phyloP scores from a whole-genome alignment of 1,284 basidiomycete species.

The Neolentinus lepideus region DNA sequence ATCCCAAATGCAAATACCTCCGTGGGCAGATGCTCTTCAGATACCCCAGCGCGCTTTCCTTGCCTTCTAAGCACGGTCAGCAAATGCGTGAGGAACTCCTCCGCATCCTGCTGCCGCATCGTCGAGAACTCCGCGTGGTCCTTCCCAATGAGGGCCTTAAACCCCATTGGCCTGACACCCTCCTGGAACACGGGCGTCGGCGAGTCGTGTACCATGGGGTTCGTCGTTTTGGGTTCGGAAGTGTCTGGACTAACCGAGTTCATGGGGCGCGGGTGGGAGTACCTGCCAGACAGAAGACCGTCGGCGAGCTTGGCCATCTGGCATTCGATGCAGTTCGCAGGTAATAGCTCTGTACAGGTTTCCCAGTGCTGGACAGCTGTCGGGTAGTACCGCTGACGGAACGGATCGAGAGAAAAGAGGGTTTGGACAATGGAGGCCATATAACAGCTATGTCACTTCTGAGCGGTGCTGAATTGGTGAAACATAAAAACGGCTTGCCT shows the following conservation, averaged over 20 bases:
- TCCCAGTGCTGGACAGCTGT: conserved; percentile 52
- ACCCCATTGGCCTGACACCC: conserved; percentile 78
- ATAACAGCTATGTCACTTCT: conserved; percentile 67
- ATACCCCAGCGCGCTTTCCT: conserved; percentile 34
- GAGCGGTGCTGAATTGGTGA: neutral
- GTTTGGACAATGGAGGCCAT: conserved; percentile 93
- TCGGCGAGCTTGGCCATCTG: conserved; percentile 93
- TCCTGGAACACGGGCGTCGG: conserved; percentile 72
- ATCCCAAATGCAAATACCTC: conserved; percentile 75
- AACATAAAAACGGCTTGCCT: conserved; percentile 39
- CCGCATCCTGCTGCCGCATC: conserved; percentile 96
- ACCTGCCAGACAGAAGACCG: conserved; percentile 89
- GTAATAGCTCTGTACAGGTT: conserved; percentile 62
- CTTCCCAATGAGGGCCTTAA: conserved; percentile 88
- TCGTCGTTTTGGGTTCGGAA: conserved; percentile 20
- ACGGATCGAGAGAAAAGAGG: conserved; percentile 76
- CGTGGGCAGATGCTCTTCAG: conserved; percentile 53
- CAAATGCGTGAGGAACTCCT: conserved; percentile 89
- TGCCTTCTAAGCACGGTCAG: conserved; percentile 65
- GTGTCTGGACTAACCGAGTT: conserved; percentile 12
- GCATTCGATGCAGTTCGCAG: conserved; percentile 88
- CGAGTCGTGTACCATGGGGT: conserved; percentile 29
- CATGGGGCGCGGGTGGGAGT: conserved; percentile 57
- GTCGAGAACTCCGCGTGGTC: conserved; percentile 94
- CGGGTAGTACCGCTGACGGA: conserved; percentile 69